Evolutionary conservation across 345 rosid genomes (phyloP).

Genomic region (Boechera stricta): DNA sequence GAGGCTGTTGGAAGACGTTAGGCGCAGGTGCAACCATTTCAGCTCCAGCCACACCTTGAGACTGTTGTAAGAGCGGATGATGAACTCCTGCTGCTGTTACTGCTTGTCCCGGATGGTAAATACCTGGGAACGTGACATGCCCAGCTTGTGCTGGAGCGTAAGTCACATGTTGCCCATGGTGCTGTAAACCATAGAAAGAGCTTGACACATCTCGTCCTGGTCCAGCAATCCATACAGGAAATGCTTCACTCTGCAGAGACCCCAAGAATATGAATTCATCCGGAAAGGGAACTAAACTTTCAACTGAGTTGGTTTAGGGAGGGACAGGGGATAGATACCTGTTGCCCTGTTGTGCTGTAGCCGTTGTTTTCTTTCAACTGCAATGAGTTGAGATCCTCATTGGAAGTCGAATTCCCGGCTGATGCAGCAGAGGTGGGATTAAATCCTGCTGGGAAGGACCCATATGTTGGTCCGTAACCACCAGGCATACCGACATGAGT

Average conservation of each 20-base stretch:
- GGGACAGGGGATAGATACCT: constrained; percentile 39
- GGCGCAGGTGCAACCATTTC: constrained; percentile 78
- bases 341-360: constrained; percentile 80
- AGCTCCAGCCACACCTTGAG: constrained; percentile 71
- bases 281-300: constrained; percentile 18
- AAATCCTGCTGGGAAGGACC: constrained; percentile 77
- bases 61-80: constrained; percentile 77
- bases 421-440: constrained; percentile 66
- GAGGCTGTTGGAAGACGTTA: constrained; percentile 87
- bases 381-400: constrained; percentile 76
- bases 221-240: constrained; percentile 83
- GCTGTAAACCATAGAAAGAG: constrained; percentile 83
- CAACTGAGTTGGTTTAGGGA: not conserved
- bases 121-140: constrained; percentile 65
- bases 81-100: constrained; percentile 69
- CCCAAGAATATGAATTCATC: constrained; percentile 31
- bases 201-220: constrained; percentile 77
- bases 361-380: constrained; percentile 84
- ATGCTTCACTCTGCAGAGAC: constrained; percentile 76
- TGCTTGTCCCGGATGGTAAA: constrained; percentile 80
- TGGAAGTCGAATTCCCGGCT: constrained; percentile 69
- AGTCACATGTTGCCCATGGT: constrained; percentile 85
- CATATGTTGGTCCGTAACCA: constrained; percentile 74
- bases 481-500: constrained; percentile 77
- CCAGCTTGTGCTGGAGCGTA: constrained; percentile 76